phyloP scores from a whole-genome alignment of 192 early-diverging fungal species.

The Podila minutissima region DNA sequence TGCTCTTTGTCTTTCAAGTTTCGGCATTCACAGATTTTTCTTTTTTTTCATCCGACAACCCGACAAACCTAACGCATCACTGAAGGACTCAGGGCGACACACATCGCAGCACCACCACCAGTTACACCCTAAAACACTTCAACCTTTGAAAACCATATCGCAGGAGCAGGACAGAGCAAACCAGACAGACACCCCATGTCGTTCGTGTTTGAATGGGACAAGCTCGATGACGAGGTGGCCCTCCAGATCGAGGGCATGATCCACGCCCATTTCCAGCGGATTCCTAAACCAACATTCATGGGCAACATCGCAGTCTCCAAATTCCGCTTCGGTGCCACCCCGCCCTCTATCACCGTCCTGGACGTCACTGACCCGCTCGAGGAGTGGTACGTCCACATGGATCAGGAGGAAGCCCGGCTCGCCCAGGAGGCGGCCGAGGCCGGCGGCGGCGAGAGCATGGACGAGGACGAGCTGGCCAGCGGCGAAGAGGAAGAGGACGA shows the following conservation, averaged over 20 bases:
- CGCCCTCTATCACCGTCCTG: slow-evolving; percentile 73
- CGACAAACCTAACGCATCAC: too few species aligned
- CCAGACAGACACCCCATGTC: slow-evolving; percentile 59
- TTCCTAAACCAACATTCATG: slow-evolving; percentile 74
- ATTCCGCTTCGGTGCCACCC: slow-evolving; percentile 75
- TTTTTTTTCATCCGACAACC: neutral
- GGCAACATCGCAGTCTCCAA: slow-evolving; percentile 74
- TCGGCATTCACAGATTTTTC: neutral
- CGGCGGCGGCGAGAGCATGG: slow-evolving; percentile 44
- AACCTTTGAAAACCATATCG: neutral
- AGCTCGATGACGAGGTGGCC: slow-evolving; percentile 72
- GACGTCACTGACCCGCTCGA: slow-evolving; percentile 80
- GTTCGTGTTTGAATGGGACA: slow-evolving; percentile 75
- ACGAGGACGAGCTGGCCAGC: slow-evolving; percentile 34
- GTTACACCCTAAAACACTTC: too few species aligned
- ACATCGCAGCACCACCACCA: too few species aligned
- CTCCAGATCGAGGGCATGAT: slow-evolving; percentile 72
- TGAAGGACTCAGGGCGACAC: too few species aligned
- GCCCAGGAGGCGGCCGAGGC: slow-evolving; percentile 48
- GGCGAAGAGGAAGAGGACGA: slow-evolving; percentile 18
- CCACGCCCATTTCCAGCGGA: slow-evolving; percentile 68
- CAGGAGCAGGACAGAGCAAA: neutral
- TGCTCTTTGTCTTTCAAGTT: neutral
- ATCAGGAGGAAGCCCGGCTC: slow-evolving; percentile 53
- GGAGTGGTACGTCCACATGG: slow-evolving; percentile 77